Base-by-base conservation (phyloP, 2,329 filamentous ascomycete species). In the Cladosporium velox region DNA sequence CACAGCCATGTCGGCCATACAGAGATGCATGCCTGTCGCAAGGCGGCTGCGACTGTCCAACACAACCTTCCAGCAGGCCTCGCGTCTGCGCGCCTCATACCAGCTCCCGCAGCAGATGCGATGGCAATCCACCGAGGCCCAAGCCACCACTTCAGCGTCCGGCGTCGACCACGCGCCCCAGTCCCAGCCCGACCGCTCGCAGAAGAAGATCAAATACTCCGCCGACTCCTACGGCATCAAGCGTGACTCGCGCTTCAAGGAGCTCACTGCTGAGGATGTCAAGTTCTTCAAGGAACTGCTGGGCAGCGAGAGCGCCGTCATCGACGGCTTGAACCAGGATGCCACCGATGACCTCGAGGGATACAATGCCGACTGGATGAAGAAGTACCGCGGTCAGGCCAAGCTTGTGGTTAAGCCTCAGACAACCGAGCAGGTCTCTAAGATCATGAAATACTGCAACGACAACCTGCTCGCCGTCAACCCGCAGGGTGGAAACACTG, bases 301-400 rank as follows among this genome's bases (percentile, higher is more conserved):
- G 38, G 91, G 92, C 65, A 85, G 86, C 59, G 87, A 90, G 41
- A 91, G 90, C 41, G 93, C 92, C 1, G 84, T 97, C 61, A 87
- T 98, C 68, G 93, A 97, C 76, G 92, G 92, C 60, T 85, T 97
- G 64, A 91, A 88, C 3, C 79, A 87, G 71, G 88, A 93, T 78
- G 88, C 88, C 15, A 81, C 84, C 2, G 91, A 91, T 73, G 95
- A 98, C 76, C 85, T 98, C 70, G 92, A 95, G 77, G 87, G 91
- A 8, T 99, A 93, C 85, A 99, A 99, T 80, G 88, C 89, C 76
- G 95, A 99, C 81, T 99, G 96, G 95, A 97, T 99, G 93, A 90
- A 91, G 79, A 99, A 99, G 81, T 99, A 97, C 82, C 89, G 91
- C 68, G 96, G 95, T 34, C 93, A 97, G 79, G 88, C 91, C 68